Percentiles rank a stretch among this genome's conserved stretches.
Conservation (phyloP, 2,329 filamentous ascomycete genomes). For the Fragosphaeria purpurea region DNA sequence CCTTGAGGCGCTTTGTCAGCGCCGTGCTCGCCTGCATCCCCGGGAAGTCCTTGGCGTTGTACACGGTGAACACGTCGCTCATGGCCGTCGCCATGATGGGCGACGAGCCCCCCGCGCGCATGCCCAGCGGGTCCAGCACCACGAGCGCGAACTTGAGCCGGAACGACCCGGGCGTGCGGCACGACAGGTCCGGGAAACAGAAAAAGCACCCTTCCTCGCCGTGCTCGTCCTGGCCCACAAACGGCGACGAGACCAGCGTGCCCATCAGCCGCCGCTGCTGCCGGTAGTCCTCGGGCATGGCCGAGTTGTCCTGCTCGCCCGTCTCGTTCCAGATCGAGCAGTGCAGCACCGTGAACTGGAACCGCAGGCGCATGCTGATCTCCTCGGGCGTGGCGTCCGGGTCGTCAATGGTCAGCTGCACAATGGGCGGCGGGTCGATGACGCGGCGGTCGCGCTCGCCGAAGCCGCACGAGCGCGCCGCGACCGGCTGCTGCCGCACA, state of each 20-base stretch:
- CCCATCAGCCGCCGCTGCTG: constrained; percentile 72
- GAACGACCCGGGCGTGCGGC: constrained; percentile 67
- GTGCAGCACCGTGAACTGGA: constrained; percentile 61
- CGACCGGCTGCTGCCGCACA: constrained; percentile 68
- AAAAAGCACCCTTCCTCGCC: constrained; percentile 72
- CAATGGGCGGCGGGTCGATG: constrained; percentile 74
- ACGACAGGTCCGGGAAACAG: constrained; percentile 74
- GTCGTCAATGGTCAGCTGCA: constrained; percentile 60
- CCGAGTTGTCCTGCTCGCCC: constrained; percentile 57
- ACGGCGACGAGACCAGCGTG: constrained; percentile 65
- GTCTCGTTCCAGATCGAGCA: constrained; percentile 66
- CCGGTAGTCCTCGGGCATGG: constrained; percentile 61
- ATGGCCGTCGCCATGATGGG: constrained; percentile 42
- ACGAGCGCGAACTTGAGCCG: constrained; percentile 65
- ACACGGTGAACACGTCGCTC: constrained; percentile 68
- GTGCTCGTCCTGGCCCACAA: constrained; percentile 64
- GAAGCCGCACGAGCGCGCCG: constrained; percentile 72
- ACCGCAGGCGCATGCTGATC: constrained; percentile 38
- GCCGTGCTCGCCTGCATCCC: constrained; percentile 72
- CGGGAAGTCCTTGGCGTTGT: constrained; percentile 76
- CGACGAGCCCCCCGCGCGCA: constrained; percentile 41
- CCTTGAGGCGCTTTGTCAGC: constrained; percentile 62
- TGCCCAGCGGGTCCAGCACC: constrained; percentile 53
- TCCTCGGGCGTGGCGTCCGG: constrained; percentile 45
- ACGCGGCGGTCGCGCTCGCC: constrained; percentile 73